Evolutionary conservation across 169 alveolate genomes (phyloP).

Genomic region (Plasmodium vinckei): DNA sequence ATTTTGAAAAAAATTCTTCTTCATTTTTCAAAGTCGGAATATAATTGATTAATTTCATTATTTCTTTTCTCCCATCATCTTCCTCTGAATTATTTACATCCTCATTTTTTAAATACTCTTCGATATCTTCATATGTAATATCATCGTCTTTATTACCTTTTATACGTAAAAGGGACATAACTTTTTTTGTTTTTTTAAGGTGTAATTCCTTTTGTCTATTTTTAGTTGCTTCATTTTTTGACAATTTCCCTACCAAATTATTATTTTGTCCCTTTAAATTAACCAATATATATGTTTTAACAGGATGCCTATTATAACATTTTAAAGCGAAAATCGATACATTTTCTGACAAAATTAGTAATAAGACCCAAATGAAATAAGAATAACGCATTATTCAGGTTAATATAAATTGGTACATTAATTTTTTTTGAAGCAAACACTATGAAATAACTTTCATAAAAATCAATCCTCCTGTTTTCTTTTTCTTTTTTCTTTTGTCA

Average conservation of each 20-base stretch:
- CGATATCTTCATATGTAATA: constrained; percentile 70
- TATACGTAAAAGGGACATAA: not conserved
- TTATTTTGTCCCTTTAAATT: not conserved
- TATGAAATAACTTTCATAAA: too few species aligned
- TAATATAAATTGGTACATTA: too few species aligned
- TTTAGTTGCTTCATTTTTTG: too few species aligned
- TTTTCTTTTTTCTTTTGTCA: not conserved
- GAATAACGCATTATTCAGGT: constrained; percentile 24
- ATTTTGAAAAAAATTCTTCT: constrained; percentile 63
- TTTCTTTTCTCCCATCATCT: constrained; percentile 73
- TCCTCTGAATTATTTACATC: constrained; percentile 30
- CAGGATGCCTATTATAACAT: constrained; percentile 26
- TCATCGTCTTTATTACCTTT: constrained; percentile 34
- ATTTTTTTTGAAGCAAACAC: too few species aligned
- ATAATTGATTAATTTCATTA: constrained; percentile 49
- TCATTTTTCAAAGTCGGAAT: constrained; percentile 52
- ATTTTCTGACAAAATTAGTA: not conserved
- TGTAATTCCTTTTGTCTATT: too few species aligned
- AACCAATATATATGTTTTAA: constrained; percentile 19
- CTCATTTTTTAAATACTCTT: constrained; percentile 63
- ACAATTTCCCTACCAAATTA: not conserved
- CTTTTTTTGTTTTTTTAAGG: not conserved
- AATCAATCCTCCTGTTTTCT: not conserved
- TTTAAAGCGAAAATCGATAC: constrained; percentile 23
- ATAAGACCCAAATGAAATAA: constrained; percentile 12